phyloP scores from a whole-genome alignment of 225 moss, liverwort and hornwort genomes.

The Thuidium tamariscinum region DNA sequence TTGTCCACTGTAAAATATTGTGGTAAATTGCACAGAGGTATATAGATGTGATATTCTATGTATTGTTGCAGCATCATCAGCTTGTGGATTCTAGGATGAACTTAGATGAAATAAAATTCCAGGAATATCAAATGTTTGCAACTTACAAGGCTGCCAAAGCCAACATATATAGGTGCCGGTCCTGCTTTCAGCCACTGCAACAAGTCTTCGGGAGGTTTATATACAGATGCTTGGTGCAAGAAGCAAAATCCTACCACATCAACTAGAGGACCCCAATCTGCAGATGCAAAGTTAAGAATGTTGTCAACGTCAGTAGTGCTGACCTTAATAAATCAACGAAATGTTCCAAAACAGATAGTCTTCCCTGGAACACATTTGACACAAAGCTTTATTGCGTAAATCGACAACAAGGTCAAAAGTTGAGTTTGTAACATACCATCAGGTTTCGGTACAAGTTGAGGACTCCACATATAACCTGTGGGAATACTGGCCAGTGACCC shows the following conservation, averaged over 20 bases:
- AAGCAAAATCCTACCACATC: constrained; percentile 94
- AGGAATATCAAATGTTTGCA: background rate
- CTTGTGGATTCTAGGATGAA: background rate
- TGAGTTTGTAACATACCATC: constrained; percentile 30
- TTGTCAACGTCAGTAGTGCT: background rate
- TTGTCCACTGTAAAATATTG: background rate
- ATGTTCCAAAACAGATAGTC: background rate
- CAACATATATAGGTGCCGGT: constrained; percentile 74
- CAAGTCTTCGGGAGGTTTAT: constrained; percentile 76
- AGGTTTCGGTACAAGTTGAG: constrained; percentile 94
- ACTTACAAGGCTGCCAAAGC: constrained; percentile 96
- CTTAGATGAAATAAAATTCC: background rate
- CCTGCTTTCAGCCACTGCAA: constrained; percentile 71
- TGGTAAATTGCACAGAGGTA: background rate
- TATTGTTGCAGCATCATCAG: background rate
- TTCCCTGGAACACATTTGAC: background rate
- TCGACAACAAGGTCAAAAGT: background rate
- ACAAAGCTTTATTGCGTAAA: background rate
- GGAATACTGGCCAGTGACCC: constrained; percentile 73
- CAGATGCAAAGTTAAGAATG: background rate
- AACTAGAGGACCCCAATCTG: constrained; percentile 93
- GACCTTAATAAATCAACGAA: background rate
- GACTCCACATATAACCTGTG: constrained; percentile 96
- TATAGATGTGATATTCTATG: background rate
- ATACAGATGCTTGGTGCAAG: constrained; percentile 68